Percentiles rank a stretch among this genome's conserved stretches.
Conservation (phyloP, 495 filamentous ascomycete species). For the Aspergillus nanangensis region DNA sequence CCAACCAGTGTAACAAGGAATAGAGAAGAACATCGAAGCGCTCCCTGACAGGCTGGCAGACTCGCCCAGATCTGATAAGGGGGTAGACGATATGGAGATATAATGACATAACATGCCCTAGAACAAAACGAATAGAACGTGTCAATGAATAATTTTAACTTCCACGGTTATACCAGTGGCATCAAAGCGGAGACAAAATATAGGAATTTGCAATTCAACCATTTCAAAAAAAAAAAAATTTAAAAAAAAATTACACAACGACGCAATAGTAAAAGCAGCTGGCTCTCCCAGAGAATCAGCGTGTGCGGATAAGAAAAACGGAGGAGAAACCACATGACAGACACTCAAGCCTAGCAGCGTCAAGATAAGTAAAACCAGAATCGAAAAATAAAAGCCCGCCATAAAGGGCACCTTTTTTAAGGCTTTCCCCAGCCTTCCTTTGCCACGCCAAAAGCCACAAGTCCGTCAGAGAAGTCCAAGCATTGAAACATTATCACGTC, state of each 20-base stretch:
- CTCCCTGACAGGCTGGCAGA: not conserved
- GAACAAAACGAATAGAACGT: too few species aligned
- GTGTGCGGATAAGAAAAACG: not conserved
- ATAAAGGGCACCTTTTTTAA: not conserved
- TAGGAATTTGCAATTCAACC: not conserved
- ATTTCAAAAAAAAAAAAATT: not conserved
- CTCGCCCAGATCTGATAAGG: not conserved
- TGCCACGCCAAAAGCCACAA: not conserved
- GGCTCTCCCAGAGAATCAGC: not conserved
- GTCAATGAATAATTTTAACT: too few species aligned
- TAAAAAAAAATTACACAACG: not conserved
- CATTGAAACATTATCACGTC: not conserved
- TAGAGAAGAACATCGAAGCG: slow-evolving; percentile 8
- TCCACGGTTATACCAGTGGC: too few species aligned
- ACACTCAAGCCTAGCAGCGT: not conserved
- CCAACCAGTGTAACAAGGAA: slow-evolving; percentile 59
- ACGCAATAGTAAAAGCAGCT: slow-evolving; percentile 5
- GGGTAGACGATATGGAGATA: not conserved
- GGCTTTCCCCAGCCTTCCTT: not conserved
- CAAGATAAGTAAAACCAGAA: not conserved
- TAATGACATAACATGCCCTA: too few species aligned
- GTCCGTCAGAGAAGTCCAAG: not conserved
- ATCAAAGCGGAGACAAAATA: not conserved
- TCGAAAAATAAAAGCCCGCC: not conserved
- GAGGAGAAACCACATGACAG: not conserved